phyloP scores from a whole-genome alignment of 345 rosid genomes.

The Aquilaria sinensis region DNA sequence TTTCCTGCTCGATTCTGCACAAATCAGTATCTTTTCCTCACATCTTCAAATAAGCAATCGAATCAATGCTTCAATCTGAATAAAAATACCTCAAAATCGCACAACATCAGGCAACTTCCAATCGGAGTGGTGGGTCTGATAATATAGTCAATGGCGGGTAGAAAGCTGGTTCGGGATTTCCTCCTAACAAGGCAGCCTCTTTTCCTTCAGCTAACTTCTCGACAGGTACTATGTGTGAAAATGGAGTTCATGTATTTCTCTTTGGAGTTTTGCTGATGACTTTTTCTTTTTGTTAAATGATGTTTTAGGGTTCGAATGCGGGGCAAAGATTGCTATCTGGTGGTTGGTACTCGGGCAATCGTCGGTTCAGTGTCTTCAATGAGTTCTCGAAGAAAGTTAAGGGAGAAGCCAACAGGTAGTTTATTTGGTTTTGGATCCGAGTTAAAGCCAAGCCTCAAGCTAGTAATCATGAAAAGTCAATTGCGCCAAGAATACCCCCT shows the following conservation, averaged over 20 bases:
- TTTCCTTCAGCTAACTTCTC: slow-evolving; percentile 26
- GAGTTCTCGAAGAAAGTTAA: slow-evolving; percentile 70
- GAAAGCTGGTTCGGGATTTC: slow-evolving; percentile 70
- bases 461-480: too few relatives aligned
- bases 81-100: too few relatives aligned
- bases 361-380: slow-evolving; percentile 64
- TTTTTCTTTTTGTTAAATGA: slow-evolving; percentile 12
- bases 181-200: slow-evolving; percentile 45
- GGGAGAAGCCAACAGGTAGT: slow-evolving; percentile 69
- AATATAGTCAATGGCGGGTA: slow-evolving; percentile 51
- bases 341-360: slow-evolving; percentile 33
- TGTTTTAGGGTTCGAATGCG: slow-evolving; percentile 33
- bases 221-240: slow-evolving; percentile 30
- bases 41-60: too few relatives aligned
- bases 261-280: neutral
- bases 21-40: too few relatives aligned
- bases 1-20: too few relatives aligned
- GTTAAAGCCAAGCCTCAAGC: too few relatives aligned
- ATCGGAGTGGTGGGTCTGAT: too few relatives aligned
- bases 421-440: too few relatives aligned
- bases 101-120: too few relatives aligned
- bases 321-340: slow-evolving; percentile 30
- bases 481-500: too few relatives aligned
- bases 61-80: too few relatives aligned
- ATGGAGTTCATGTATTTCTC: slow-evolving; percentile 6